Evolutionary conservation across 2,329 filamentous ascomycete species (phyloP), one percentile per base, ranked within the genome.

Genomic region (Nothophoma quercina): DNA sequence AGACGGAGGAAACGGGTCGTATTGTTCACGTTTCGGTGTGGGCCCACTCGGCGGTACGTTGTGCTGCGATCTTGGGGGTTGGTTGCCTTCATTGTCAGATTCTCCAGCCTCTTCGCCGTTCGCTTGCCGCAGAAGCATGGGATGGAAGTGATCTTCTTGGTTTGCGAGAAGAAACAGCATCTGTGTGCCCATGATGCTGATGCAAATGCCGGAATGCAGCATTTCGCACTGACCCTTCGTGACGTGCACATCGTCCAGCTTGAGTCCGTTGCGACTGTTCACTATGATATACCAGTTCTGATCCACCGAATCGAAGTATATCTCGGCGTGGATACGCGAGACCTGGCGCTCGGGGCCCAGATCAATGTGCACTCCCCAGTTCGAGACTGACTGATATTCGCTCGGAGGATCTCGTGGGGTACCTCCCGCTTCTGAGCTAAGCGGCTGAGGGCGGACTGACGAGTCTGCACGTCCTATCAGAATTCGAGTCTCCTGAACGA

Each of bases 161-260:
- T 85, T 86, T 0, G 95, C 93, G n/a, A 96, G 85, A 39, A 97
- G 91, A 75, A 99, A 99, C 81, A 98, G 93, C 95, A 99, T 99
- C 78, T 99, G 93, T 1, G 95, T 90, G 45, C 90, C 90, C 64
- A 89, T 89, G 68, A 98, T 90, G 69, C 96, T 92, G 51, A 99
- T 88, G 34, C 98, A 91, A 71, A 93, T 88, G 51, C 95, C 95
- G 65, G 93, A 96, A 33, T 86, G 85, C 21, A 99, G 82, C 23
- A 85, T 78, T 26, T 85, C 83, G 28, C 85, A 82, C 30, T 83
- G 78, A 10, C 88, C 88, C 43, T 87, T 82, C 66, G 89, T 89
- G 49, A 96, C 77, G 16, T 84, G 79, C 42, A 78, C 77, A 55
- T 91, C 90, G 72, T 99, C 91, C 18, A 98, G 81, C 67, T 90